Evolutionary conservation across 495 filamentous ascomycete species (phyloP).

Genomic region (Penicillium dipodomyicola): DNA sequence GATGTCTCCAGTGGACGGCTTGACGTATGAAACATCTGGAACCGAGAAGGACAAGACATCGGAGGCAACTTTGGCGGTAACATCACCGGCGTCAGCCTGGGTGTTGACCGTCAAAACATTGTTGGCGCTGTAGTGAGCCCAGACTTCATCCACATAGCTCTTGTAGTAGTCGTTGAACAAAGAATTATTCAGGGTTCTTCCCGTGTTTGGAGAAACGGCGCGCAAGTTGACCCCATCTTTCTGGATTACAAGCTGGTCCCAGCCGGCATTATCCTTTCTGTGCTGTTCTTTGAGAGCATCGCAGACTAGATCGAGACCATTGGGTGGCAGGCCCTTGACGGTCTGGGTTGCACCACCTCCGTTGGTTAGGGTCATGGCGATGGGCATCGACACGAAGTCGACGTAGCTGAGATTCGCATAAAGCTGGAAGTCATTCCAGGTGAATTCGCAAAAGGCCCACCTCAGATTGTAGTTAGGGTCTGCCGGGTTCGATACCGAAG

Average conservation of each 20-base stretch:
- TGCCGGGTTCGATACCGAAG: constrained; percentile 60
- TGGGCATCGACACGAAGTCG: constrained; percentile 68
- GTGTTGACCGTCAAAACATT: constrained; percentile 59
- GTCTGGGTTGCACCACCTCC: constrained; percentile 49
- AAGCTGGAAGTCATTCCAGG: constrained; percentile 62
- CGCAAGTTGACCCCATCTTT: constrained; percentile 54
- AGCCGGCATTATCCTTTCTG: constrained; percentile 54
- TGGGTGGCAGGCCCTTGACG: constrained; percentile 56
- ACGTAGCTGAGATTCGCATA: constrained; percentile 76
- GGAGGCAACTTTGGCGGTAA: constrained; percentile 53
- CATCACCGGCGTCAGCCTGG: constrained; percentile 51
- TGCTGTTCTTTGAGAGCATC: constrained; percentile 52
- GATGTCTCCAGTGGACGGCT: constrained; percentile 62
- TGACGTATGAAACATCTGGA: constrained; percentile 48
- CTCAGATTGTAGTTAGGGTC: constrained; percentile 63
- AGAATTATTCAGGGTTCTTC: constrained; percentile 51
- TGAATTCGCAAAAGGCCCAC: constrained; percentile 76
- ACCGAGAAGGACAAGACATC: constrained; percentile 49
- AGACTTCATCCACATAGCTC: constrained; percentile 62
- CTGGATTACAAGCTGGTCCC: constrained; percentile 60
- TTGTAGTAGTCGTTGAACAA: constrained; percentile 64
- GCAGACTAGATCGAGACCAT: constrained; percentile 57
- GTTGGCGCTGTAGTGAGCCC: constrained; percentile 53
- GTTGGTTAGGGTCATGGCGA: constrained; percentile 59
- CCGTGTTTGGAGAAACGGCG: constrained; percentile 65